Base-by-base conservation (phyloP, 2,329 filamentous ascomycete species). In the Aspergillus melleus region DNA sequence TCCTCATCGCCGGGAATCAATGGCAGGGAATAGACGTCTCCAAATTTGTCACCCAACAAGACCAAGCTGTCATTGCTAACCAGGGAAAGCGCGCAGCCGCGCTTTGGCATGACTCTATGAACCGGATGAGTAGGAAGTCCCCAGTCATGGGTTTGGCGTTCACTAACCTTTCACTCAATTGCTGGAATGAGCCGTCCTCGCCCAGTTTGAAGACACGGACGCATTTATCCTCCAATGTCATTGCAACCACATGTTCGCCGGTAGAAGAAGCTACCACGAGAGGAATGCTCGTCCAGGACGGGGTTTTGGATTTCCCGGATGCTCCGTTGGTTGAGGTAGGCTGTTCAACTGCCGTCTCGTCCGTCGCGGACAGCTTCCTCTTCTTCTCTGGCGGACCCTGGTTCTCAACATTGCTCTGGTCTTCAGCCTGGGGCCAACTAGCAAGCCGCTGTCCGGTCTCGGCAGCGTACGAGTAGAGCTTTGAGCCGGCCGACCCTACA, bases 191-290 rank as follows among this genome's bases (percentile, higher is more conserved):
- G 1, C 88, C 90, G 55, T 84, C 76, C 2, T 82, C 78, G 30
- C 86, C 82, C 60, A 93, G 81, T 65, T 86, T 81, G 72, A 98
- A 91, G 0, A 97, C 91, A 74, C 91, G 90, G 46, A 99, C 83
- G 53, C 85, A 87, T 79, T 99, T 99, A 80, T 98, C 95, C 70
- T 96, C 91, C n/a, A 86, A 88, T 9, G 92, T 96, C 30, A 96
- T 86, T 22, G 87, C 90, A 47, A 96, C 80, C 20, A 96, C 74
- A 76, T 96, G 81, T 47, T 84, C 81, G 14, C 88, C 86, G 65
- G 90, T 82, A 14, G 80, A 74, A 0, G 91, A 89, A 29, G 84
- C 77, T 22, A 84, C 80, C 64, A 97, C 72, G 63, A 89, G 85
- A 60, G 88, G 89, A 57, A 97, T 84, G 68, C 89, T 87, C 5